Base-by-base conservation (phyloP, 2,329 filamentous ascomycete species). In the Calonectria fujianensis region DNA sequence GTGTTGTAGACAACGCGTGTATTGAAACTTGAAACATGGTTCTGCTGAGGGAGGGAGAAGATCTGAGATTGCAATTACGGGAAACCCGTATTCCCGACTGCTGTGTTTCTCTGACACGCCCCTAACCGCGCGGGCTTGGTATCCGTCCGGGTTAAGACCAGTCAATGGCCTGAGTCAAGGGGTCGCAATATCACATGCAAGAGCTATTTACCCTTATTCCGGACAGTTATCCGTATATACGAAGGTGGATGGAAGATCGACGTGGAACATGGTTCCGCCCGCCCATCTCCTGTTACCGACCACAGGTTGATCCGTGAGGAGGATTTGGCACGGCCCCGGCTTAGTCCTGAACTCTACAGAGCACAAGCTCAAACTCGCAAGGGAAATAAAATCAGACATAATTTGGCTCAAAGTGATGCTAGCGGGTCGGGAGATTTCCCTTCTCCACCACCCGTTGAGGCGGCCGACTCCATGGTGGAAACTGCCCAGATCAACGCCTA, bases 11-110 rank as follows among this genome's bases (percentile, higher is more conserved):
- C 45, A 24, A 35, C 41, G 14, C n/a, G 11, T 68, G 48, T 51
- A 37, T 61, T 48, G 61, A 51, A 51, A 72, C 69, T 59, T 72
- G 63, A 72, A 72, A 72, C 69, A 51, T 35, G 63, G 35, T 32
- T 39, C 50, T 51, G 18, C 37, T 24, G 11, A 16, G 51, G 24
- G 51, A 50, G 13, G 20, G 32, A 54, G 41, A 50, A 54, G 59
- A 69, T 66, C 66, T 66, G 66, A 69, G 66, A 69, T 69, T 69
- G 27, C 48, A 48, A 39, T 64, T 51, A 57, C n/a, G 39, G 65
- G 48, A 65, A 65, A 51, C 35, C 67, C 67, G 66, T 67, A 67
- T 66, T 70, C 39, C 71, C 67, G 39, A 35, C 52, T 29, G 64
- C 48, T 14, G 61, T 37, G 37, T 31, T 61, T 39, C 57, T 29